Evolutionary conservation across 2,329 filamentous ascomycete genomes (phyloP).

Genomic region (Emergomyces orientalis): DNA sequence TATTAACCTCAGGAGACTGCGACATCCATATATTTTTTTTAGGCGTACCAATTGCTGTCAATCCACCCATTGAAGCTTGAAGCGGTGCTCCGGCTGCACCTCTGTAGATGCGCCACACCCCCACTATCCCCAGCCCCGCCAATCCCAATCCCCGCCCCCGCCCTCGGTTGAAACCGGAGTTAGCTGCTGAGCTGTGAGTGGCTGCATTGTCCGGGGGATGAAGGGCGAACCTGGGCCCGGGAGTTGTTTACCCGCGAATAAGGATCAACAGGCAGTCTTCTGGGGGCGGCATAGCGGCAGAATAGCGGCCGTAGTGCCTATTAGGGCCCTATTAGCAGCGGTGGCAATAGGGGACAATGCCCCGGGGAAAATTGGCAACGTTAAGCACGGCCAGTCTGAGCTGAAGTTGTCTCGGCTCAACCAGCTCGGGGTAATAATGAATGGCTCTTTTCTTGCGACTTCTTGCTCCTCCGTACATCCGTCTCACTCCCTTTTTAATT

Average conservation of each 20-base stretch:
- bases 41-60: no score
- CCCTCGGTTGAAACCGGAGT: slow-evolving; percentile 6
- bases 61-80: no score
- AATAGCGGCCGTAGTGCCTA: not conserved
- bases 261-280: not conserved
- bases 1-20: no score
- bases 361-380: not conserved
- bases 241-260: not conserved
- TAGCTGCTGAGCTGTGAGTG: not conserved
- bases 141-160: not conserved
- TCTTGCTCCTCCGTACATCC: not conserved
- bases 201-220: not conserved
- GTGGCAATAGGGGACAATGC: not conserved
- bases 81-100: no score
- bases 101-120: no score
- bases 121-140: not conserved
- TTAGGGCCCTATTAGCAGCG: not conserved
- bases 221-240: no score
- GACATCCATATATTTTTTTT: no score
- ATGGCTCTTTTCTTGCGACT: no score
- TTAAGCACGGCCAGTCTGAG: not conserved
- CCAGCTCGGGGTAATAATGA: not conserved
- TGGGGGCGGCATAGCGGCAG: not conserved
- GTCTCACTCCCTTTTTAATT: not conserved
- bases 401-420: not conserved